phyloP scores from a whole-genome alignment of 2,329 filamentous ascomycete species.

The Sphaerostilbella broomeana region DNA sequence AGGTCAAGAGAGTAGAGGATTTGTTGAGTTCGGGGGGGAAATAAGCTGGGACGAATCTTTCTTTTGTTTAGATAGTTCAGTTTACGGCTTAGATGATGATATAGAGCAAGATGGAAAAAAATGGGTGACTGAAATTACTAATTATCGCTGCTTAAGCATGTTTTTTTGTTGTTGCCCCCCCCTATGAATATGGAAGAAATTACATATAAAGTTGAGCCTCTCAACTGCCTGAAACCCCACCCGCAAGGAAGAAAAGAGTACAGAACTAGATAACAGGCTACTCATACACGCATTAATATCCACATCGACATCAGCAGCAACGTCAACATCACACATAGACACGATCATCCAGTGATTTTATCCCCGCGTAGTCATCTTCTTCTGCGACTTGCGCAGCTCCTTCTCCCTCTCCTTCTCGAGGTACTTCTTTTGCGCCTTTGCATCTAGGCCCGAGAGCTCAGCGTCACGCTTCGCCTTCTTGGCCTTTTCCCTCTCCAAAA shows the following conservation, averaged over 20 bases:
- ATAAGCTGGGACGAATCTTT: no score
- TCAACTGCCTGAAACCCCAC: constrained; percentile 1
- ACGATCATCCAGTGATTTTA: constrained; percentile 23
- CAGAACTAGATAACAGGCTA: constrained; percentile 12
- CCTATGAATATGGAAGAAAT: constrained; percentile 1
- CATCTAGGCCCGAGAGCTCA: constrained; percentile 67
- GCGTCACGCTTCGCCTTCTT: constrained; percentile 88
- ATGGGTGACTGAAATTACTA: not conserved
- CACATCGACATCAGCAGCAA: not conserved
- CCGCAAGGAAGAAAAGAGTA: constrained; percentile 1
- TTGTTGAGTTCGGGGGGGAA: constrained; percentile 32
- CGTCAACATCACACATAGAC: not conserved
- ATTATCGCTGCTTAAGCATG: no score
- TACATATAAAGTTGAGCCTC: not conserved
- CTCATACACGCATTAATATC: constrained; percentile 8
- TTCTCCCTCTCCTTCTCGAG: constrained; percentile 75
- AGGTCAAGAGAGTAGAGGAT: constrained; percentile 58
- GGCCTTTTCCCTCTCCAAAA: constrained; percentile 62
- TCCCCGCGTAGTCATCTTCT: constrained; percentile 48
- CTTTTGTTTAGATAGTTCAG: no score
- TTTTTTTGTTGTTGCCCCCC: constrained; percentile 2
- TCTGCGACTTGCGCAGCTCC: constrained; percentile 52
- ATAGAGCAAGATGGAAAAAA: not conserved
- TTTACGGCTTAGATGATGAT: not conserved
- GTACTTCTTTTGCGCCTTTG: constrained; percentile 81